Base-by-base conservation (phyloP, 225 moss, liverwort and hornwort genomes). In the Marchantia paleacea region DNA sequence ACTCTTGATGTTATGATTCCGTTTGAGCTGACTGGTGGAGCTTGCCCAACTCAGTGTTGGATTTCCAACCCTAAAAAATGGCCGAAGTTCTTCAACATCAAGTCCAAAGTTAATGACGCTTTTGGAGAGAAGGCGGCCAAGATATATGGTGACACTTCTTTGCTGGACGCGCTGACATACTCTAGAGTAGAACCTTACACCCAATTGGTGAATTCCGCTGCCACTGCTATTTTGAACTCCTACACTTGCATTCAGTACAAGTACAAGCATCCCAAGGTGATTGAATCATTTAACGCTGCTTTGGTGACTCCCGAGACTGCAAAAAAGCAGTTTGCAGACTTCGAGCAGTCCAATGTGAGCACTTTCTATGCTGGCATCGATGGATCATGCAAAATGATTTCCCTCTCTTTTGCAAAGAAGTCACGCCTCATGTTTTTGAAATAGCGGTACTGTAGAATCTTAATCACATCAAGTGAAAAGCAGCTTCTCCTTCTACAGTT, bases 11-110 rank as follows among this genome's bases (percentile, higher is more conserved):
- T n/a, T n/a, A n/a, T n/a, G n/a, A n/a, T n/a, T n/a, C n/a, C n/a
- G n/a, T n/a, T n/a, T n/a, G n/a, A n/a, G n/a, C n/a, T n/a, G n/a
- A n/a, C n/a, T n/a, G n/a, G n/a, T n/a, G n/a, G n/a, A n/a, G n/a
- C n/a, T n/a, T n/a, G n/a, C n/a, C n/a, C n/a, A n/a, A n/a, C n/a
- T n/a, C n/a, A n/a, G n/a, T n/a, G n/a, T n/a, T n/a, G n/a, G n/a
- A n/a, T n/a, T n/a, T n/a, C n/a, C n/a, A n/a, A n/a, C n/a, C n/a
- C n/a, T n/a, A n/a, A n/a, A n/a, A n/a, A n/a, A n/a, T n/a, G n/a
- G n/a, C n/a, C n/a, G n/a, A n/a, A n/a, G n/a, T 87, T 87, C 30
- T 82, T 87, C 61, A 82, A 64, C 49, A 75, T 87, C 31, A 84
- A 84, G 61, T 79, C 84, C 0, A 78, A 76, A 15, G 72, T 87